Evolutionary conservation across 371 early-diverging fungal genomes (phyloP).

Genomic region (Phascolomyces articulosus): DNA sequence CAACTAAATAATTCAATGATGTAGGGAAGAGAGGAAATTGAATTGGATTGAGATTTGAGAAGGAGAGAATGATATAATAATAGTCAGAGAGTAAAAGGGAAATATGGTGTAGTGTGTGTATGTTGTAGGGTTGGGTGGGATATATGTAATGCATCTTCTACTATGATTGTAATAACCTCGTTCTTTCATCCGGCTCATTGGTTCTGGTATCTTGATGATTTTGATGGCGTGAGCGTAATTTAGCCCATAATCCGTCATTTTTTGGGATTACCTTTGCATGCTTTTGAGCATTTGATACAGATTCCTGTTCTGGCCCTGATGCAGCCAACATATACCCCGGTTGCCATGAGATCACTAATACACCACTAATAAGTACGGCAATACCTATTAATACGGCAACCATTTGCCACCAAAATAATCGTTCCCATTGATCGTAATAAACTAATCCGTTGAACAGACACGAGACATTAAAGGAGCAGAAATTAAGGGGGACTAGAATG

Average conservation of each 20-base stretch:
- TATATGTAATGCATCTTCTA: too few species aligned
- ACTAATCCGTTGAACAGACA: slow-evolving; percentile 80
- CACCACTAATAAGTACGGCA: slow-evolving; percentile 66
- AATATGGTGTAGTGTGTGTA: too few species aligned
- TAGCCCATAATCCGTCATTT: neutral
- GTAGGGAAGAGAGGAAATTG: neutral
- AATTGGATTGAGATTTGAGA: too few species aligned
- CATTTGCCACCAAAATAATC: slow-evolving; percentile 67
- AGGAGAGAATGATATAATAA: too few species aligned
- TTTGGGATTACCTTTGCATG: neutral
- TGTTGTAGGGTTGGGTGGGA: too few species aligned
- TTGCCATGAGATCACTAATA: slow-evolving; percentile 68
- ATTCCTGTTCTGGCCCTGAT: neutral
- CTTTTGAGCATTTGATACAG: neutral
- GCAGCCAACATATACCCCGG: slow-evolving; percentile 13
- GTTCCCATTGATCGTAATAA: slow-evolving; percentile 79
- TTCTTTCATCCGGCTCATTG: neutral
- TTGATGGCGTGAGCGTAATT: neutral
- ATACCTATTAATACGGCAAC: slow-evolving; percentile 71
- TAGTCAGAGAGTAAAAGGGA: too few species aligned
- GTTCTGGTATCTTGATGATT: neutral
- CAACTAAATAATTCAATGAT: too few species aligned
- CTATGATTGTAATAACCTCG: neutral
- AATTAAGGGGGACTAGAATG: slow-evolving; percentile 76
- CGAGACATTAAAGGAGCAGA: slow-evolving; percentile 79